Evolutionary conservation across 2,329 filamentous ascomycete genomes (phyloP), one percentile per base, ranked within the genome.

Genomic region (Akanthomyces dipterigenus): DNA sequence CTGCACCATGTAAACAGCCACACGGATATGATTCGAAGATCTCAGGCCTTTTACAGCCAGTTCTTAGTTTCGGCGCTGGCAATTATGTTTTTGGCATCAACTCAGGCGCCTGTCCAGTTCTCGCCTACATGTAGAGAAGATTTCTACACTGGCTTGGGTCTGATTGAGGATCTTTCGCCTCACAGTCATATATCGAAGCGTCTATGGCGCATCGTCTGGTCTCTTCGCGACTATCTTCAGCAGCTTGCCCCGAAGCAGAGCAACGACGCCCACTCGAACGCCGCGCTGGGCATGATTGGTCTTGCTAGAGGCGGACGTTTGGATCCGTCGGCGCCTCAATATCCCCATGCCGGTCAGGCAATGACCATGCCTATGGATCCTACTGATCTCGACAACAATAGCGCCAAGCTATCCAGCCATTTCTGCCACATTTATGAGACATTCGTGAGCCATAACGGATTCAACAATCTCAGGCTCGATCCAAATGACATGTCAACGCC

Each of bases 1-100:
- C 78, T 93, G 11, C 84, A 83, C 5, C 83, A 88, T 61, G 79
- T 91, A 61, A 90, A 92, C 73, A 86, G 82, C 69, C 89, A 86
- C 1, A 86, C 86, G 0, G 86, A 89, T 63, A 80, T 92, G 3
- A 92, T 93, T 71, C 81, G 84, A 40, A 83, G 80, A 38, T 83
- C 89, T 56, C 89, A 92, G 72, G 84, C 88, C 7, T 89, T 91
- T 70, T 92, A 91, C 75, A 89, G 93, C 71, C 89, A 92, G 67
- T 93, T 93, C 68, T 78, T 93, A 22, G 86, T 88, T 1, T 89
- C 88, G 0, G 87, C 88, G 1, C 84, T 93, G 22, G 87, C 88
- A 0, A 88, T 90, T 3, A 77, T 93, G 14, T 92, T 93, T 69
- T 80, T 93, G 1, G 89, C 89, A 1, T 88, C 88, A 0, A 88